Conservation (phyloP, 78 protist species). For the Pigoraptor vietnamica region DNA sequence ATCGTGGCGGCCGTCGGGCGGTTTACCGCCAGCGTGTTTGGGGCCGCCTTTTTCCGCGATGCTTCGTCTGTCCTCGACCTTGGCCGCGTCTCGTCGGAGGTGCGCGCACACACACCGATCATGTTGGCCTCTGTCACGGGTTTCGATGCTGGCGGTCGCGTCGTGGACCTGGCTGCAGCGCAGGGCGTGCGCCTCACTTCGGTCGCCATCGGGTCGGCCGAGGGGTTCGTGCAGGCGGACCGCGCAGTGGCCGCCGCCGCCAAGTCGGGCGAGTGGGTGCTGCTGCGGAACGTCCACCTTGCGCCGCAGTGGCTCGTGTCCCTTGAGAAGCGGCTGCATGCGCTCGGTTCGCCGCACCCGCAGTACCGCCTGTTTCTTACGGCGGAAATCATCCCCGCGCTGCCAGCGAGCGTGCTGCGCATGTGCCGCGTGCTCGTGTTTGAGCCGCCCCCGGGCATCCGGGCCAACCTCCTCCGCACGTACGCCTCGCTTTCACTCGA, state of each 20-base stretch:
- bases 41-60: slow-evolving; percentile 28
- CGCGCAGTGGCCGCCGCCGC: slow-evolving; percentile 15
- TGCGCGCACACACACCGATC: slow-evolving; percentile 60
- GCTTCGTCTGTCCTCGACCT: slow-evolving; percentile 19
- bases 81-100: not conserved
- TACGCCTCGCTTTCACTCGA: slow-evolving; percentile 60
- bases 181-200: slow-evolving; percentile 17
- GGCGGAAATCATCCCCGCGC: slow-evolving; percentile 39
- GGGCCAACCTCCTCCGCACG: slow-evolving; percentile 50
- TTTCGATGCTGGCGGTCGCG: slow-evolving; percentile 75
- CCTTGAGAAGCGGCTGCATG: not conserved
- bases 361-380: slow-evolving; percentile 79
- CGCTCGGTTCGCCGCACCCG: slow-evolving; percentile 18
- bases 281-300: slow-evolving; percentile 69
- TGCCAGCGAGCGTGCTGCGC: slow-evolving; percentile 74
- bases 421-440: slow-evolving; percentile 67
- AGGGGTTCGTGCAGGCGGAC: slow-evolving; percentile 63
- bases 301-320: slow-evolving; percentile 49
- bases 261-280: slow-evolving; percentile 60
- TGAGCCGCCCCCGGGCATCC: slow-evolving; percentile 82
- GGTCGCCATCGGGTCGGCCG: slow-evolving; percentile 95
- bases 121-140: slow-evolving; percentile 85
- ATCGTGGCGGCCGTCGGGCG: slow-evolving; percentile 37
- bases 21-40: slow-evolving; percentile 48
- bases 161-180: slow-evolving; percentile 48